Base-by-base conservation (phyloP, 768 basidiomycete genomes). In the Lactarius indigo region DNA sequence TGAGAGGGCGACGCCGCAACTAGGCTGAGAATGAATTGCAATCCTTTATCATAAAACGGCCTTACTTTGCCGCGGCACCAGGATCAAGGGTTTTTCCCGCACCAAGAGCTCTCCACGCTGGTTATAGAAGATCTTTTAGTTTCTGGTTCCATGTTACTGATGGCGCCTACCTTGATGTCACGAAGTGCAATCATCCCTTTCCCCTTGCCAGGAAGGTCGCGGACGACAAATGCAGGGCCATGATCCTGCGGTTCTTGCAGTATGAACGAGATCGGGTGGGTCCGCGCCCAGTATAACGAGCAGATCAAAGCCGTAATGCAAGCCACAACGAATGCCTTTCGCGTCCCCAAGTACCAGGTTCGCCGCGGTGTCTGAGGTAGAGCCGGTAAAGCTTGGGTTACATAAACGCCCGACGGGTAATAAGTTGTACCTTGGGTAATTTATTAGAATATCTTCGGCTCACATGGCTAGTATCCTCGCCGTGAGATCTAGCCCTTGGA, bases 61-160 rank as follows among this genome's bases (percentile, higher is more conserved):
- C 61, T 63, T 57, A 88, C 87, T 79, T 67, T 79, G 73, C 56
- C 67, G 73, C 5, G 87, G 85, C 6, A 87, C 80, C 6, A 79
- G 69, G 68, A 89, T 82, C 1, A 87, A 74, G 5, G 87, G 86
- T 52, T 75, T 74, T 72, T 89, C 87, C 50, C 77, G 80, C 3
- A 87, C 76, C 18, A 89, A 68, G 1, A 83, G 75, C 70, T 89
- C 87, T 59, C 87, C 87, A 81, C 81, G 86, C 85, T 85, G 65
- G 31, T 68, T 55, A 37, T 37, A 50, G 31, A 31, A 50, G 2
- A 18, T 17, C 28, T 15, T 39, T 50, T 30, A 60, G 20, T 20
- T 1, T 37, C 23, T 20, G 28, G 0, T 59, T 52, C 17, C 7
- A 26, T 33, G 52, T 8, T 8, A 30, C 44, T 12, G 18, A 39